A percentile compares a stretch with the other conserved stretches of the same genome.
Evolutionary conservation across 2,329 filamentous ascomycete genomes (phyloP).

Genomic region (Fusarium stilboides): DNA sequence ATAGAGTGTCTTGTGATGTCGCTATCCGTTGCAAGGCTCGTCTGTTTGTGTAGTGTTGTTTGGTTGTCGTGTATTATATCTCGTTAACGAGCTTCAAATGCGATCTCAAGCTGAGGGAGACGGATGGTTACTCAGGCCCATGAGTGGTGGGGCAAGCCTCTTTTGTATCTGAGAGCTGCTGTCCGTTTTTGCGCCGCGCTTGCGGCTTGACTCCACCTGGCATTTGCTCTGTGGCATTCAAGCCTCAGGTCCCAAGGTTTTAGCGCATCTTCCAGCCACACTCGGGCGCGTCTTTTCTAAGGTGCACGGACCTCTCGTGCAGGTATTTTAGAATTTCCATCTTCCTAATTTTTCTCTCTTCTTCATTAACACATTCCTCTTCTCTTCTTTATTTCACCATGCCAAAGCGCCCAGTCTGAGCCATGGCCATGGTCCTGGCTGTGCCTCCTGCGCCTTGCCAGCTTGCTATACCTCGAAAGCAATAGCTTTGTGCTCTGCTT

Average conservation of each 20-base stretch:
- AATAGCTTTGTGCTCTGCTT: slow-evolving; percentile 15
- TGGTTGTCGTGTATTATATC: slow-evolving; percentile 21
- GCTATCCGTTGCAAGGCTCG: background rate
- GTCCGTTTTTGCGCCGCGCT: slow-evolving; percentile 28
- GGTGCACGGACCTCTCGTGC: slow-evolving; percentile 43
- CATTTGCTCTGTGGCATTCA: slow-evolving; percentile 22
- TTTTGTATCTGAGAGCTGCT: slow-evolving; percentile 48
- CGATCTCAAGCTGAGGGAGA: slow-evolving; percentile 36
- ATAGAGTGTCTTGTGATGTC: background rate
- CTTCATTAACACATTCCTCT: slow-evolving; percentile 44
- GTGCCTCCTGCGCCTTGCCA: slow-evolving; percentile 1
- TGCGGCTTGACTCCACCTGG: slow-evolving; percentile 32
- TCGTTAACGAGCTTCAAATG: slow-evolving; percentile 25
- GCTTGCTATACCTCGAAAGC: slow-evolving; percentile 22
- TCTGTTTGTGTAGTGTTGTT: slow-evolving; percentile 21
- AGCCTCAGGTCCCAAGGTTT: slow-evolving; percentile 30
- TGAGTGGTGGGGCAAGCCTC: slow-evolving; percentile 53
- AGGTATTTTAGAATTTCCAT: slow-evolving; percentile 48
- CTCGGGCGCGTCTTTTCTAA: slow-evolving; percentile 25
- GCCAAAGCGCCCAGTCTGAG: slow-evolving; percentile 6
- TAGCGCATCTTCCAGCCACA: slow-evolving; percentile 27
- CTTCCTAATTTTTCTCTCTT: slow-evolving; percentile 40
- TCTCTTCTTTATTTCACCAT: slow-evolving; percentile 9
- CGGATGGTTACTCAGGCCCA: slow-evolving; percentile 47
- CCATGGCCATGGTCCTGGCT: background rate